These are phyloP conservation scores for Fistulinella prunicolor DNA, from an alignment of 768 basidiomycete species.

Conservation along the genomic window DNA sequence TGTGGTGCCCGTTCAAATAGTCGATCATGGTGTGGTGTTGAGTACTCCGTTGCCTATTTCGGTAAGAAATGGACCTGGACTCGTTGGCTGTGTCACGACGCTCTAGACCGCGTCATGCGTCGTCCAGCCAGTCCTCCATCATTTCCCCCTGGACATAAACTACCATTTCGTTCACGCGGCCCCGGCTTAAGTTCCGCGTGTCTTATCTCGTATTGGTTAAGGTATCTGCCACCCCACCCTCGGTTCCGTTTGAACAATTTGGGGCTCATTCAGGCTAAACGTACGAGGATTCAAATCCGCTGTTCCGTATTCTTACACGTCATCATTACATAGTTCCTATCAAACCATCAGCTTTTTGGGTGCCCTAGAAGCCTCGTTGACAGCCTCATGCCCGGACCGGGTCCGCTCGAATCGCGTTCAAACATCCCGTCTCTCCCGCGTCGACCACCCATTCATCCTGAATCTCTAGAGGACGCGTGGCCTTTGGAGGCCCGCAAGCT, in stretches of 20 bases:
- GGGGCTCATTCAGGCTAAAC: not conserved
- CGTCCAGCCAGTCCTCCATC: too few species aligned
- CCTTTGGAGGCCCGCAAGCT: too few species aligned
- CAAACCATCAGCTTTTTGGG: not conserved
- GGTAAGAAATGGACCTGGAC: constrained; percentile 14
- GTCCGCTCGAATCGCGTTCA: not conserved
- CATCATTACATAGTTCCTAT: not conserved
- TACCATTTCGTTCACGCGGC: not conserved
- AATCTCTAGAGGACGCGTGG: too few species aligned
- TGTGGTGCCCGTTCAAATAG: constrained; percentile 26
- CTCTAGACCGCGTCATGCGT: constrained; percentile 24
- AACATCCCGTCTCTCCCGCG: not conserved
- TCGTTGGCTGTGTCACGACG: constrained; percentile 10
- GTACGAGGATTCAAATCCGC: not conserved
- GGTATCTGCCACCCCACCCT: not conserved
- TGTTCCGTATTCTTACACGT: not conserved
- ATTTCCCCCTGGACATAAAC: constrained; percentile 3
- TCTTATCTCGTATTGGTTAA: not conserved
- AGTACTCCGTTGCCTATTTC: constrained; percentile 24
- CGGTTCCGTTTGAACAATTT: not conserved
- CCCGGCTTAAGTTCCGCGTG: not conserved
- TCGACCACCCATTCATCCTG: too few species aligned
- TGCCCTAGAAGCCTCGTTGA: constrained; percentile 16
- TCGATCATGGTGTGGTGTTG: constrained; percentile 23
- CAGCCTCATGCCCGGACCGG: constrained; percentile 5